Conservation (phyloP, 257 asterid species). For the Lithospermum erythrorhizon region DNA sequence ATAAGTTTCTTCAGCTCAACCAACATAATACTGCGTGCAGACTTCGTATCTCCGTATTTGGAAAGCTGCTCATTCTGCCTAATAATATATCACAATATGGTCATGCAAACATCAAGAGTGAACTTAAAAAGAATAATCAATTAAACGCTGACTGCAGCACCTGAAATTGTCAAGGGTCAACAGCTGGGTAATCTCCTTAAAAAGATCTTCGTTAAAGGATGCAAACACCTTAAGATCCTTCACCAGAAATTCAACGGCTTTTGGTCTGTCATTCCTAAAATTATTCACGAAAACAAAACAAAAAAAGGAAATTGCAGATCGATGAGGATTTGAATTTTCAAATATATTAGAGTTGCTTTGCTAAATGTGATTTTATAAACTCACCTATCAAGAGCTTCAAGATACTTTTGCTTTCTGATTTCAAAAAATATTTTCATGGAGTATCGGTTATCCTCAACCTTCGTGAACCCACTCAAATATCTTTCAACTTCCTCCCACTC, state of each 20-base stretch:
- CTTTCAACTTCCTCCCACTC: conserved; percentile 97
- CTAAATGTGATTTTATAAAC: conserved; percentile 10
- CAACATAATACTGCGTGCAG: conserved; percentile 83
- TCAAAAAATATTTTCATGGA: conserved; percentile 96
- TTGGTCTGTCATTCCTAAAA: conserved; percentile 74
- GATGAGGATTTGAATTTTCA: not conserved
- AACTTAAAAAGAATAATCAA: conserved; percentile 4
- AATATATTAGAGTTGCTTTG: not conserved
- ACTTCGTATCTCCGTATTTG: conserved; percentile 88
- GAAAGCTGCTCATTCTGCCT: conserved; percentile 98
- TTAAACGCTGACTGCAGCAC: conserved; percentile 25
- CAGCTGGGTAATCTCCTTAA: conserved; percentile 83
- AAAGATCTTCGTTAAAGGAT: conserved; percentile 88
- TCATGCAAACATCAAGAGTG: conserved; percentile 8
- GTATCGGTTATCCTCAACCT: conserved; percentile 91
- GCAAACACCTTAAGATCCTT: conserved; percentile 92
- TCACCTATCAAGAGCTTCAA: conserved; percentile 91
- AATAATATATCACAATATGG: conserved; percentile 16
- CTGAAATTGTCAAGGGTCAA: conserved; percentile 79
- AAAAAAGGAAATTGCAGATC: conserved; percentile 1
- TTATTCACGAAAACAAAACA: not conserved
- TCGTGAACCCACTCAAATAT: conserved; percentile 78
- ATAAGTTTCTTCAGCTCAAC: conserved; percentile 82
- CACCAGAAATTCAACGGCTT: conserved; percentile 88
- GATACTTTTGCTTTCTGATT: conserved; percentile 90